Percentiles rank a stretch among this genome's conserved stretches.
Conservation (phyloP, 2,329 filamentous ascomycete genomes). For the Ascochyta koolunga region DNA sequence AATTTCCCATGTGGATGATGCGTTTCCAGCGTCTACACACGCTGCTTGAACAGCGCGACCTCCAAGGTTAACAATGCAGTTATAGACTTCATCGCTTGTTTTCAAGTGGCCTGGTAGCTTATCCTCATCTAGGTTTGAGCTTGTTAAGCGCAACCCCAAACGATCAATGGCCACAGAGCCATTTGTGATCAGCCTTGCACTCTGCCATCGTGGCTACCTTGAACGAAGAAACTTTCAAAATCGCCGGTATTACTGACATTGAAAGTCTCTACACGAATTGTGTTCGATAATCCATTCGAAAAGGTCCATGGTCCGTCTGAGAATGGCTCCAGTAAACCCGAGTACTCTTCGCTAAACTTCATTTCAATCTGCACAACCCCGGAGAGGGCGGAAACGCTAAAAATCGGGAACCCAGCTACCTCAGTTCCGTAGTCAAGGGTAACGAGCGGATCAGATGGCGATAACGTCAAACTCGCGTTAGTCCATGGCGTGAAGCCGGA, state of each 20-base stretch:
- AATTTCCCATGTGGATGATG: constrained; percentile 40
- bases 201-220: constrained; percentile 53
- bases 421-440: constrained; percentile 25
- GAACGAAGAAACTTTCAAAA: constrained; percentile 44
- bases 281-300: constrained; percentile 24
- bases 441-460: constrained; percentile 8
- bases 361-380: constrained; percentile 13
- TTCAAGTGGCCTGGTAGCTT: constrained; percentile 40
- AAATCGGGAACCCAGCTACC: constrained; percentile 25
- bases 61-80: constrained; percentile 50
- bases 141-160: constrained; percentile 43
- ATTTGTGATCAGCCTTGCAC: constrained; percentile 46
- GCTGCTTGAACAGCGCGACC: constrained; percentile 41
- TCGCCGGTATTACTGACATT: constrained; percentile 41
- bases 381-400: background rate
- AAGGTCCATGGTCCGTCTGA: constrained; percentile 27
- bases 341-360: constrained; percentile 14
- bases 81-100: constrained; percentile 38
- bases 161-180: constrained; percentile 38
- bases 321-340: background rate
- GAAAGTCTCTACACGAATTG: constrained; percentile 50
- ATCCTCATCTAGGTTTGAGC: constrained; percentile 25
- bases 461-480: constrained; percentile 1
- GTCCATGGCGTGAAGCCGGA: background rate
- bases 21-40: constrained; percentile 48